Base-by-base conservation (phyloP, 2,329 filamentous ascomycete genomes). In the Fusarium scirpi region DNA sequence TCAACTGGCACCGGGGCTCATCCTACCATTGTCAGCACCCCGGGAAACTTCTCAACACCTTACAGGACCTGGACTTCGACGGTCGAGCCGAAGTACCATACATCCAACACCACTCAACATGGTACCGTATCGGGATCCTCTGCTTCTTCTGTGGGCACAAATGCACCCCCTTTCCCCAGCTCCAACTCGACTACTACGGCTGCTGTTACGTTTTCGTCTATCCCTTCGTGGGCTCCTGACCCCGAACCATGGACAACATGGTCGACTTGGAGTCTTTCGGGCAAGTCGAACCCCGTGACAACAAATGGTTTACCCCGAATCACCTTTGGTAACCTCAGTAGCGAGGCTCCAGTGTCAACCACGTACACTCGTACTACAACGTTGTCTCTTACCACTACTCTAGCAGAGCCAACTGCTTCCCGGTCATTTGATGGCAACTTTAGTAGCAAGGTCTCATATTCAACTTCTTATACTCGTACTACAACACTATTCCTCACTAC, bases 181-280 rank as follows among this genome's bases (percentile, higher is more conserved):
- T 65, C 62, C n/a, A 74, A 74, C 47, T 66, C 67, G 5, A 75
- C 69, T 25, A 40, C 49, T 18, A 27, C 38, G 5, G 46, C 54
- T 2, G 59, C 49, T n/a, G 40, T 32, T 7, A 57, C 53, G 9
- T 61, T 62, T 25, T 62, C 62, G 3, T 60, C 69, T 16, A 40
- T 62, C 22, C 20, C 20, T 62, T 51, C 55, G 6, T 70, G 48
- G 51, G 55, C 52, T 16, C 43, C 68, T 20, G 61, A 48, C 8
- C 45, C 55, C 7, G 48, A 57, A 20, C 63, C 58, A 24, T 69
- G 69, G 62, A 69, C 61, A 13, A 62, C 44, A 30, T 68, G 58
- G 59, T n/a, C 57, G 27, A 65, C 69, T 2, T 68, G 57, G 48
- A 66, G 53, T 32, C 54, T 74, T 27, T 58, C 64, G 25, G 45